Conservation (phyloP, 2,329 filamentous ascomycete species). For the Aspergillus terreus region DNA sequence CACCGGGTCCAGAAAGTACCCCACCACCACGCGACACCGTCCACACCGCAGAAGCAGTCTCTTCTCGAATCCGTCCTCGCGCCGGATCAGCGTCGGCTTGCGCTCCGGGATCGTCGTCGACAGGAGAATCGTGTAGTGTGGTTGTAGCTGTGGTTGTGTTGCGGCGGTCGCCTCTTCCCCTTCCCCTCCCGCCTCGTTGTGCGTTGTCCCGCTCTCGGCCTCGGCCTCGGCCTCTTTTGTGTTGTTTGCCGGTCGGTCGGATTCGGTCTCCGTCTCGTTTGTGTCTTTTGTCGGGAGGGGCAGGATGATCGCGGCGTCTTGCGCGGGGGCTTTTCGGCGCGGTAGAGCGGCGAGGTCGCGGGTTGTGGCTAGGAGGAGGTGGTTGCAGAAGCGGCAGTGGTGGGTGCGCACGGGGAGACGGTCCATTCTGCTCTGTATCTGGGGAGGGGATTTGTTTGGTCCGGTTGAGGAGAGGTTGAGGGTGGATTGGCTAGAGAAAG, state of each 20-base stretch:
- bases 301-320: constrained; percentile 57
- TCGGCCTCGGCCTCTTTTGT: constrained; percentile 6
- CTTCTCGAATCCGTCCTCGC: constrained; percentile 66
- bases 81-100: constrained; percentile 50
- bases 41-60: constrained; percentile 56
- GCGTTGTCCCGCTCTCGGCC: constrained; percentile 17
- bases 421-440: not conserved
- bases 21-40: constrained; percentile 58
- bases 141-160: constrained; percentile 3
- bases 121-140: constrained; percentile 50
- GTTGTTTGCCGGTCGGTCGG: not conserved
- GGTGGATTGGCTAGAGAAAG: not conserved
- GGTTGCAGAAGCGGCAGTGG: constrained; percentile 61
- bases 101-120: constrained; percentile 47
- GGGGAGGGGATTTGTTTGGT: too few species aligned
- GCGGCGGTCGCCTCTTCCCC: not conserved
- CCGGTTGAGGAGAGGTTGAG: not conserved
- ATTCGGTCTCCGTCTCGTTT: constrained; percentile 1
- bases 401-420: constrained; percentile 47
- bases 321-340: constrained; percentile 45
- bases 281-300: constrained; percentile 44
- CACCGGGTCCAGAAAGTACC: constrained; percentile 57
- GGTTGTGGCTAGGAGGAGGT: constrained; percentile 60
- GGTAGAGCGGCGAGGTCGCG: constrained; percentile 52
- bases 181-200: constrained; percentile 17